Percentiles rank a stretch among this genome's conserved stretches.
Evolutionary conservation across 306 rosid species (phyloP).

Genomic region (Delonix regia): DNA sequence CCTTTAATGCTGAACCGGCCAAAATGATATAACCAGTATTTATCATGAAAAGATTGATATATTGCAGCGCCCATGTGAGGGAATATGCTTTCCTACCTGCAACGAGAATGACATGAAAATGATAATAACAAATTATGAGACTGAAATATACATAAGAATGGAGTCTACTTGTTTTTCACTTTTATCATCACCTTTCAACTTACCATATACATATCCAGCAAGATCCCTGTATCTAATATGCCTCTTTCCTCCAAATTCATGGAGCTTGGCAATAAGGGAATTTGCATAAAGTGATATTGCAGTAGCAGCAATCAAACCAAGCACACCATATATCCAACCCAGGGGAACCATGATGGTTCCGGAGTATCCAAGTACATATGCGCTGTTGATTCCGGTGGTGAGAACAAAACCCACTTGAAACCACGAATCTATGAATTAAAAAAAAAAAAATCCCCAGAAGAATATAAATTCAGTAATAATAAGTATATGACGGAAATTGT

Average conservation of each 20-base stretch:
- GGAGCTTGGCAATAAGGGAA: constrained; percentile 84
- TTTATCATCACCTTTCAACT: constrained; percentile 1
- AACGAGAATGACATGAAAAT: constrained; percentile 11
- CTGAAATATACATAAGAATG: not conserved
- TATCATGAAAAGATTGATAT: constrained; percentile 93
- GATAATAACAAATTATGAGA: not conserved
- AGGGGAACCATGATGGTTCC: constrained; percentile 90
- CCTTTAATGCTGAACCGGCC: constrained; percentile 96
- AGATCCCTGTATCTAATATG: constrained; percentile 97
- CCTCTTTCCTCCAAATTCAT: constrained; percentile 87
- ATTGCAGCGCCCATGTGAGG: constrained; percentile 89
- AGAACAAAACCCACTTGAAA: constrained; percentile 89
- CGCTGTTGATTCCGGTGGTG: constrained; percentile 90
- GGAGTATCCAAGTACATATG: constrained; percentile 89
- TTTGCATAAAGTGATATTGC: constrained; percentile 81
- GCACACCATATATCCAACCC: constrained; percentile 76
- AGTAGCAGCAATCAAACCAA: constrained; percentile 75
- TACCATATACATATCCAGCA: constrained; percentile 86
- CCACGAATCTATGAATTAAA: constrained; percentile 58
- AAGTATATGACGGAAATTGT: not conserved
- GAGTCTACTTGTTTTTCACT: not conserved
- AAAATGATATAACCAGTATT: constrained; percentile 83
- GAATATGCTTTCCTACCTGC: constrained; percentile 80
- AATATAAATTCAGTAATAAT: not conserved
- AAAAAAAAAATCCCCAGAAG: not conserved